Percentiles rank a stretch among this genome's conserved stretches.
Conservation (phyloP, 2,329 filamentous ascomycete genomes). For the Cytospora chrysosperma region DNA sequence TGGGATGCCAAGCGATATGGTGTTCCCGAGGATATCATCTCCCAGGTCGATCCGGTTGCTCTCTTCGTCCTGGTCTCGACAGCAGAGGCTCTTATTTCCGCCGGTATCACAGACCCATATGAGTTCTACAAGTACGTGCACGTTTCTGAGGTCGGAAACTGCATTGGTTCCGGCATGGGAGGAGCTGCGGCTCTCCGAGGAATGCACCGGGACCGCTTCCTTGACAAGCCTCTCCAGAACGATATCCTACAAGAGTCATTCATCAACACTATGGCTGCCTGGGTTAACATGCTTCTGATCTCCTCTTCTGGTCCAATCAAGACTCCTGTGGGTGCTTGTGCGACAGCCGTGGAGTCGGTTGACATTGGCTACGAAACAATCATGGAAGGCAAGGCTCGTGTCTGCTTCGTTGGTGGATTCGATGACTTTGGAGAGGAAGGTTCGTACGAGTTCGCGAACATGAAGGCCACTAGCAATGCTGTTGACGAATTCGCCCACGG, state of each 20-base stretch:
- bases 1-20: slow-evolving; percentile 97
- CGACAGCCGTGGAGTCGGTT: slow-evolving; percentile 93
- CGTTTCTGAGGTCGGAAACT: slow-evolving; percentile 96
- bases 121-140: slow-evolving; percentile 99
- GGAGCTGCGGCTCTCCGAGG: slow-evolving; percentile 87
- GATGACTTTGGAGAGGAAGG: slow-evolving; percentile 99
- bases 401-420: slow-evolving; percentile 97
- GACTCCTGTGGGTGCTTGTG: slow-evolving; percentile 95
- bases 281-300: slow-evolving; percentile 98
- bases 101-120: slow-evolving; percentile 97
- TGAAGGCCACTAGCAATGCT: slow-evolving; percentile 98
- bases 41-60: slow-evolving; percentile 94
- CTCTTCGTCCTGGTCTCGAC: slow-evolving; percentile 93
- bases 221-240: slow-evolving; percentile 97
- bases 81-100: slow-evolving; percentile 83
- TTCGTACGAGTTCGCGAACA: slow-evolving; percentile 99
- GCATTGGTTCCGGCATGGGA: slow-evolving; percentile 97
- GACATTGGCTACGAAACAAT: slow-evolving; percentile 99
- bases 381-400: slow-evolving; percentile 93
- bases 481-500: slow-evolving; percentile 95
- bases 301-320: slow-evolving; percentile 98
- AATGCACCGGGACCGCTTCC: slow-evolving; percentile 97
- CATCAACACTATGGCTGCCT: slow-evolving; percentile 99
- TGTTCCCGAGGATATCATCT: slow-evolving; percentile 95
- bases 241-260: slow-evolving; percentile 99